Base-by-base conservation (phyloP, 202 grass and related monocot genomes). In the Bolboschoenoplectus hybrid region DNA sequence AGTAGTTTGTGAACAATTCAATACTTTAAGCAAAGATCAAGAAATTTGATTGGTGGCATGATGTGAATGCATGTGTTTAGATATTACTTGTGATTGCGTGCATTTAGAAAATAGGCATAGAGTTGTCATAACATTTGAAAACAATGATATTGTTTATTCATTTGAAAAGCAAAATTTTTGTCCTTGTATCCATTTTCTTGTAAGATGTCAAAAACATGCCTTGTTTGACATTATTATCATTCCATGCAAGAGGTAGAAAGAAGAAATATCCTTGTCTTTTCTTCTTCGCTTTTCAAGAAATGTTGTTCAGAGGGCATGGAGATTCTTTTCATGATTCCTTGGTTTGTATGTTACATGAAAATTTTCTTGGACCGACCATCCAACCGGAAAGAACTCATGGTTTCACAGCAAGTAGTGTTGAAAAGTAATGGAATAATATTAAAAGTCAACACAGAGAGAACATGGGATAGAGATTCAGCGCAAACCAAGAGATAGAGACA, bases 401-500 rank as follows among this genome's bases (percentile, higher is more conserved):
- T 58, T 79, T 41, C 2, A 43, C 13, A 9, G 14, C 35, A 40
- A 60, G 2, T 40, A 79, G 3, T 79, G 12, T 79, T 41, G 16
- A 39, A 32, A 67, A 34, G 11, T 65, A 41, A 38, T 38, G 11
- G 14, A 65, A 53, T 52, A 55, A 53, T 36, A 39, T 14, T 4
- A 69, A 11, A 62, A 39, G 17, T 69, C 63, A 69, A 65, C 44
- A 68, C 10, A 84, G 65, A 70, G 32, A 40, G 32, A 67, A 44
- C 13, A 49, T 10, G 60, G 32, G 2, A 70, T 56, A 84, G 34
- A 17, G 60, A 34, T 65, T n/a, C 26, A n/a, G 80, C 66, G 14
- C 82, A 36, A 55, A 92, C 92, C 89, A 90, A 46, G n/a, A 91
- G 44, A 43, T 92, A 94, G 67, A 97, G 82, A 1, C 86, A n/a